Evolutionary conservation across 352 stramenopile genomes (phyloP).

Genomic region (Saprolegnia diclina): DNA sequence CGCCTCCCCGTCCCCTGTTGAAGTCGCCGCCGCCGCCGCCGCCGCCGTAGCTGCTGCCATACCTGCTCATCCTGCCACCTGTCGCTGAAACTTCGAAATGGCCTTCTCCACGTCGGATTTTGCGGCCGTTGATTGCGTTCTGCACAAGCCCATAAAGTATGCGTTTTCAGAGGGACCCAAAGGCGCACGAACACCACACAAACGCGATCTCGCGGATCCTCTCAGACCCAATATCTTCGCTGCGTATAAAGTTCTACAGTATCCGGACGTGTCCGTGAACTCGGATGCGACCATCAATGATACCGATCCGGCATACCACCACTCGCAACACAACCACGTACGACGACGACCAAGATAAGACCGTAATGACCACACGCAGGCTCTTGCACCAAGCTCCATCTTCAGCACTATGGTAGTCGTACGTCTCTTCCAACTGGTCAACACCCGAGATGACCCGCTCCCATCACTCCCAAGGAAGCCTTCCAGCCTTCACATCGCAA

Average conservation of each 20-base stretch:
- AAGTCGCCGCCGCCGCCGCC: slow-evolving; percentile 31
- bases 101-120: background rate
- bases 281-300: background rate
- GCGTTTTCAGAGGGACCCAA: background rate
- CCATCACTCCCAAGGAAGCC: too few relatives aligned
- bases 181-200: slow-evolving; percentile 13
- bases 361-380: too few relatives aligned
- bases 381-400: too few relatives aligned
- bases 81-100: slow-evolving; percentile 15
- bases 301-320: background rate
- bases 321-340: too few relatives aligned
- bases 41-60: slow-evolving; percentile 75
- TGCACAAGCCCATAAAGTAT: background rate
- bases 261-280: background rate
- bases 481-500: too few relatives aligned
- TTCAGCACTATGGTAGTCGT: too few relatives aligned
- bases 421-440: too few relatives aligned
- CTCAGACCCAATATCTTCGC: background rate
- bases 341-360: too few relatives aligned
- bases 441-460: too few relatives aligned
- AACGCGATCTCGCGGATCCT: background rate
- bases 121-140: slow-evolving; percentile 5
- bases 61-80: slow-evolving; percentile 38
- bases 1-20: slow-evolving; percentile 27
- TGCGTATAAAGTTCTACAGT: background rate